Evolutionary conservation across 805 yeast genomes (phyloP).

Genomic region (Lipomyces starkeyi): DNA sequence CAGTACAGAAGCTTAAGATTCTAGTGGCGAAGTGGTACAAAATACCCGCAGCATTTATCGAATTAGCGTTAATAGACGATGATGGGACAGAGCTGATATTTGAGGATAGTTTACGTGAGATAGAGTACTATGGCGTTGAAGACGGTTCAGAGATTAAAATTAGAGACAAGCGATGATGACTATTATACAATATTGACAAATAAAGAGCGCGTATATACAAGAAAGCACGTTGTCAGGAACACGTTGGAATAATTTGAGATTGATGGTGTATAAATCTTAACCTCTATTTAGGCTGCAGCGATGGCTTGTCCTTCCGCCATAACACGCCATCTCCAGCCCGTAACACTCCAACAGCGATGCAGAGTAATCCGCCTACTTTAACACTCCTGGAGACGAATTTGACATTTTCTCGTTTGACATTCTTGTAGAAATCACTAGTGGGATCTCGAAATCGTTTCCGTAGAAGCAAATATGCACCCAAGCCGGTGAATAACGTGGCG

Average conservation of each 20-base stretch:
- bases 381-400: conserved; percentile 18
- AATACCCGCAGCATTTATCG: conserved; percentile 11
- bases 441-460: conserved; percentile 25
- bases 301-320: conserved; percentile 34
- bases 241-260: not conserved
- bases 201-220: not conserved
- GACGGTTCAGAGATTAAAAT: conserved; percentile 18
- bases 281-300: conserved; percentile 4
- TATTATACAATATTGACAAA: conserved; percentile 3
- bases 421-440: conserved; percentile 33
- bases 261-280: not conserved
- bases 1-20: conserved; percentile 26
- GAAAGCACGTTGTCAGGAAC: not conserved
- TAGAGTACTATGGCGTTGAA: conserved; percentile 25
- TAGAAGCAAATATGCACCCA: conserved; percentile 28
- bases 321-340: conserved; percentile 36
- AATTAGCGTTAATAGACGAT: conserved; percentile 5
- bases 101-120: conserved; percentile 25
- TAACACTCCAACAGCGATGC: conserved; percentile 23
- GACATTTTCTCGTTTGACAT: conserved; percentile 25
- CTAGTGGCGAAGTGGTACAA: conserved; percentile 25
- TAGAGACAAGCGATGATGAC: not conserved
- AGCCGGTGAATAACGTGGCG: conserved; percentile 18
- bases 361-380: conserved; percentile 15
- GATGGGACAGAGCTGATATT: conserved; percentile 14